Evolutionary conservation across 495 filamentous ascomycete genomes (phyloP).

Genomic region (Evansstolkia leycettana): DNA sequence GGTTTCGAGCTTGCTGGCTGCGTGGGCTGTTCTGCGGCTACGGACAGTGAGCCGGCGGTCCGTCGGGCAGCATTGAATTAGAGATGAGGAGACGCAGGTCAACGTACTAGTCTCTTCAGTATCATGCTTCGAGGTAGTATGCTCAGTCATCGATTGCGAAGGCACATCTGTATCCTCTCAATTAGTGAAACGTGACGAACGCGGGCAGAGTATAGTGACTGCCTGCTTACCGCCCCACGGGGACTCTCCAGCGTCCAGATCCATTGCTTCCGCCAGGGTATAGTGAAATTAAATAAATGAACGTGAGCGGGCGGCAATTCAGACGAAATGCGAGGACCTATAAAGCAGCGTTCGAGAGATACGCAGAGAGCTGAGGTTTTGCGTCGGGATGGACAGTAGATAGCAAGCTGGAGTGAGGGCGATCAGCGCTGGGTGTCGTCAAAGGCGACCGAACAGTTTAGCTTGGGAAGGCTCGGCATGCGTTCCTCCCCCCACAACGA

Average conservation of each 20-base stretch:
- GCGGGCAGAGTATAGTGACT: constrained; percentile 24
- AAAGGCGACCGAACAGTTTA: constrained; percentile 4
- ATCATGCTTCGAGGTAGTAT: constrained; percentile 13
- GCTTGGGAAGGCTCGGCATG: background rate
- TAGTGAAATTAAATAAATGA: no score
- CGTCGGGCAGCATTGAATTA: no score
- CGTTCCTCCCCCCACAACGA: constrained; percentile 4
- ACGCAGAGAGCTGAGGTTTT: constrained; percentile 6
- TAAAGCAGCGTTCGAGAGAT: constrained; percentile 2
- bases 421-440: constrained; percentile 18
- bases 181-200: constrained; percentile 10
- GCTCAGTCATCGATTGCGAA: constrained; percentile 34
- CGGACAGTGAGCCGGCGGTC: constrained; percentile 6
- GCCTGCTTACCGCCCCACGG: constrained; percentile 56
- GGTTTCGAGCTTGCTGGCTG: constrained; percentile 22
- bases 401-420: constrained; percentile 13
- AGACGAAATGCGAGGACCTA: no score
- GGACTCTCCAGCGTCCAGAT: constrained; percentile 54
- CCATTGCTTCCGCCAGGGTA: constrained; percentile 26
- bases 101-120: constrained; percentile 20
- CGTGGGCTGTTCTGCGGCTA: constrained; percentile 21
- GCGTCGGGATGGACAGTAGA: constrained; percentile 13
- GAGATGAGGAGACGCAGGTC: background rate
- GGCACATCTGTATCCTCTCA: constrained; percentile 40
- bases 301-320: no score